Evolutionary conservation across 2,329 filamentous ascomycete species (phyloP).

Genomic region (Colletotrichum caudatum): DNA sequence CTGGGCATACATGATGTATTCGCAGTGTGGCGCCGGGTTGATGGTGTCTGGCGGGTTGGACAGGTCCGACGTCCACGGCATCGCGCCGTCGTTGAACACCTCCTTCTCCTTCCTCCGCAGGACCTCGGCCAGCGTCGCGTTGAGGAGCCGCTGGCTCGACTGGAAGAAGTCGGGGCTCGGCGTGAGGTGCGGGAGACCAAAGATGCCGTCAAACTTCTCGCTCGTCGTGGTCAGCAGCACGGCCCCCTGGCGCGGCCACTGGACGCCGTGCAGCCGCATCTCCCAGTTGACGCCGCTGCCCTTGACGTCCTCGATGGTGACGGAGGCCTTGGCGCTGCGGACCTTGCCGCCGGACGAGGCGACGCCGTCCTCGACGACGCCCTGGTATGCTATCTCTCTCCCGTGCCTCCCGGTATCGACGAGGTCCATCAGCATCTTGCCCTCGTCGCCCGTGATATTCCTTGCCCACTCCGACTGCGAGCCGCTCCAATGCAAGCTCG

Average conservation of each 20-base stretch:
- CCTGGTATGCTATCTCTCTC: conserved; percentile 58
- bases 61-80: conserved; percentile 82
- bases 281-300: conserved; percentile 81
- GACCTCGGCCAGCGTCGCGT: conserved; percentile 76
- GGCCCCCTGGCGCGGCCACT: conserved; percentile 84
- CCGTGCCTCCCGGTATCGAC: conserved; percentile 64
- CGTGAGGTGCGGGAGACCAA: conserved; percentile 86
- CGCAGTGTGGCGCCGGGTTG: conserved; percentile 80
- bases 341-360: conserved; percentile 64
- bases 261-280: conserved; percentile 83
- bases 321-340: conserved; percentile 76
- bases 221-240: conserved; percentile 89
- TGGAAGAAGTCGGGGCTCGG: conserved; percentile 68
- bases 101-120: conserved; percentile 74
- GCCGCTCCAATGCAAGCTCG: conserved; percentile 73
- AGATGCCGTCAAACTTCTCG: conserved; percentile 93
- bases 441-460: conserved; percentile 81
- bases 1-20: conserved; percentile 89
- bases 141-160: conserved; percentile 74
- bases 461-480: conserved; percentile 74
- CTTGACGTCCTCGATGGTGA: conserved; percentile 79
- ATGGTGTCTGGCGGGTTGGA: conserved; percentile 70
- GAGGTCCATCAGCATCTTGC: conserved; percentile 74
- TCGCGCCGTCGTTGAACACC: conserved; percentile 67
- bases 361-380: conserved; percentile 50